Base-by-base conservation (phyloP, 106 monocot genomes). In the Platanthera guangdongensis region DNA sequence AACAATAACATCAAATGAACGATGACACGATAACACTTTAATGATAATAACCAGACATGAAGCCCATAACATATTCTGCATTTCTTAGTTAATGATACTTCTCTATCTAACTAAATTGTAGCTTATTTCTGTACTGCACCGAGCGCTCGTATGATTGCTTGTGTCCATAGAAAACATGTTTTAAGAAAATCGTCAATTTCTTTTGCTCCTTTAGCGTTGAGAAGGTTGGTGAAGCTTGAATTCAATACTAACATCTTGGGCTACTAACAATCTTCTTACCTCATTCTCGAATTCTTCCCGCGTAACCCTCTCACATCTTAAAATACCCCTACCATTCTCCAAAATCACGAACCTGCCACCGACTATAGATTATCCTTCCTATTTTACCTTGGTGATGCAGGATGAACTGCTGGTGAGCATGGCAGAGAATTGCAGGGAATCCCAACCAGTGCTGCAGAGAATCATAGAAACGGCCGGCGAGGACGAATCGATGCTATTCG, bases 401-500 rank as follows among this genome's bases (percentile, higher is more conserved):
- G 87, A 93, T 80, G 93, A 93, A 48, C 73, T 90, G 55, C 81
- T 78, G 50, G 1, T 77, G 47, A 86, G 78, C 59, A 84, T 93
- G 74, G 45, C 83, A 25, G 86, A 88, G 50, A 84, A 86, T 55
- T 90, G 93, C 81, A 85, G 74, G 77, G 84, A 93, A 63, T 82
- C 82, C n/a, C 85, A 83, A 15, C 84, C 77, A 0, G 62, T 88
- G 12, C 75, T 93, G 45, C 90, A 86, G 68, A 88, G 88, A 79
- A 86, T 93, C 73, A 86, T 87, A 60, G 88, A 93, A 79, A 88
- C 76, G 68, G 84, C 74, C 2, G 72, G 39, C 3, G 88, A 84
- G 22, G 87, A 93, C 46, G 93, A 93, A 64, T 65, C 79, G 10
- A 50, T 90, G 77, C 68, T 93, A 49, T 82, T 93, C 51, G 87